phyloP scores from a whole-genome alignment of 164 flowering plant genomes.

The Magnolia kwangsiensis region DNA sequence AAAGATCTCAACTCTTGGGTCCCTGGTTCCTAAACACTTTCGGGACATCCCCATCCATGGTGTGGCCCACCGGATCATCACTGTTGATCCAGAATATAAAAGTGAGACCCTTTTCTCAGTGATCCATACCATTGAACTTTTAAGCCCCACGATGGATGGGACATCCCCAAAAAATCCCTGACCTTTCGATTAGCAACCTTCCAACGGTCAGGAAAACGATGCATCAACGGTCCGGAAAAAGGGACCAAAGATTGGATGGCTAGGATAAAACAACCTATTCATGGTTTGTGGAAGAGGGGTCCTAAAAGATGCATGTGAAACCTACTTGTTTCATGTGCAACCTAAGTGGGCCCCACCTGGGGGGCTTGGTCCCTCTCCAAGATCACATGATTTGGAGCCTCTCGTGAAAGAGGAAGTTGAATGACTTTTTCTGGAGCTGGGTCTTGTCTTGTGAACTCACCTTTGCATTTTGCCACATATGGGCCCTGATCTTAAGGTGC shows the following conservation, averaged over 20 bases:
- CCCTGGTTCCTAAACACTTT: no score
- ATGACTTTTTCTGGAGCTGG: neutral
- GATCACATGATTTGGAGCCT: neutral
- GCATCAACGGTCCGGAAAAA: no score
- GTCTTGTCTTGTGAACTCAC: neutral
- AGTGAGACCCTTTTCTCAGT: no score
- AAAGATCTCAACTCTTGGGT: no score
- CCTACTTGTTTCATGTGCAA: neutral
- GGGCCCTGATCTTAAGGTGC: neutral
- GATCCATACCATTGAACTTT: no score
- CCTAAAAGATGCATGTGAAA: neutral
- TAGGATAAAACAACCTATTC: neutral
- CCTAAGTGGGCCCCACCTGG: neutral
- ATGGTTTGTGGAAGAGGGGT: neutral
- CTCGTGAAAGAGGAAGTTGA: neutral
- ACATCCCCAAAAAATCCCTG: no score
- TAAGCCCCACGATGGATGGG: no score
- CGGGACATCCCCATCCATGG: no score
- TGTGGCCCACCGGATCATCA: no score
- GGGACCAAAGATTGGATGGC: neutral
- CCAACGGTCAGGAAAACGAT: no score
- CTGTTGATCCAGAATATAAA: no score
- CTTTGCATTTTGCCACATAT: neutral
- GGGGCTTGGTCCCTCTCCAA: neutral
- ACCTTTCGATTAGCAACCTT: no score